Evolutionary conservation across 331 rosid species (phyloP).

Genomic region (Phaseolus coccineus): DNA sequence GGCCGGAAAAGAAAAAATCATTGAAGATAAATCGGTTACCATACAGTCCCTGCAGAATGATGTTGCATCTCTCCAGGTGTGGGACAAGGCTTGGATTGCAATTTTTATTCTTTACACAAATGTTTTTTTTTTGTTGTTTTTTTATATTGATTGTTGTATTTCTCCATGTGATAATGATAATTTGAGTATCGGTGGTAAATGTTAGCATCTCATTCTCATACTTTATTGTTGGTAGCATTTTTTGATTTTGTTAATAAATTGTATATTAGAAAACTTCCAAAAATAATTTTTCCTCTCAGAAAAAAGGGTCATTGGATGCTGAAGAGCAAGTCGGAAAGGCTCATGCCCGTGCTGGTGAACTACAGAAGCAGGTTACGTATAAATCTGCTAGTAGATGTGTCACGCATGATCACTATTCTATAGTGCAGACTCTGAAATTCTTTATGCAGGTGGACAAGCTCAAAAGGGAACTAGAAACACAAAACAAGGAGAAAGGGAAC

Average conservation of each 20-base stretch:
- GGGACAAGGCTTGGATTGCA: background rate
- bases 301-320: constrained; percentile 68
- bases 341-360: constrained; percentile 85
- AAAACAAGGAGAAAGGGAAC: constrained; percentile 66
- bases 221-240: constrained; percentile 5
- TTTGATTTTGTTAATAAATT: background rate
- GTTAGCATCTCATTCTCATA: background rate
- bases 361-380: constrained; percentile 78
- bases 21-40: constrained; percentile 58
- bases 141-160: constrained; percentile 11
- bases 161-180: background rate
- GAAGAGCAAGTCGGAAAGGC: constrained; percentile 79
- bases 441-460: constrained; percentile 73
- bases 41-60: constrained; percentile 71
- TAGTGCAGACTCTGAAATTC: constrained; percentile 29
- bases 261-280: background rate
- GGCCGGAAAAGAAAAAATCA: constrained; percentile 61
- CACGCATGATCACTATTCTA: constrained; percentile 2
- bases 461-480: constrained; percentile 61
- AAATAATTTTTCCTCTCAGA: constrained; percentile 49
- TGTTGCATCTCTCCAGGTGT: constrained; percentile 83
- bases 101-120: constrained; percentile 1
- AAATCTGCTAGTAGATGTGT: constrained; percentile 28
- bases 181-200: background rate
- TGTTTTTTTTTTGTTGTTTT: background rate